Base-by-base conservation (phyloP, 1,284 basidiomycete genomes). In the Sporisorium scitamineum region DNA sequence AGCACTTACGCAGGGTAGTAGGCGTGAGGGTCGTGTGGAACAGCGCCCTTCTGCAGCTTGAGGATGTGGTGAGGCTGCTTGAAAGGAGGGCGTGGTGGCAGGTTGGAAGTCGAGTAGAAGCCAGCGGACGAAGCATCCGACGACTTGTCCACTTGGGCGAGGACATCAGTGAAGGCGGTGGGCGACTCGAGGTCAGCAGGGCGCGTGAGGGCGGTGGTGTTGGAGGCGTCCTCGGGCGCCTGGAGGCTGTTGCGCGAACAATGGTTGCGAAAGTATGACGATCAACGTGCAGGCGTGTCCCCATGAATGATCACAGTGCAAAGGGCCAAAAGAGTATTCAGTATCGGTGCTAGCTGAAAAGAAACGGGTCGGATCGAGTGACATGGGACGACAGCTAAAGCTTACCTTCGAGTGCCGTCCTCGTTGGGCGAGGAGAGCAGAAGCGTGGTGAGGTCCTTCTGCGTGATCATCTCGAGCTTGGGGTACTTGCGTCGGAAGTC, bases 401-500 rank as follows among this genome's bases (percentile, higher is more conserved):
- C 81, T 37, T 60, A 83, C 80, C 78, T 82, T 73, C 81, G 82
- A 6, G 80, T 84, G 29, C 83, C 84, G 48, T 84, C 82, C 54
- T 88, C 87, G 73, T 88, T 88, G 14, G 93, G 92, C 56, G 93
- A 91, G 58, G 95, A 91, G 69, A 97, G 90, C 45, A 97, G 89
- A 70, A 97, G 88, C 26, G 90, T 88, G 8, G 94, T 92, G 42
- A 85, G 75, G 61, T 80, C 69, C 63, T 79, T 68, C 66, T 85
- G 84, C 26, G 81, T 85, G 59, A 85, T 78, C 74, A 84, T 82
- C 39, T 83, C 79, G 52, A 94, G 90, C 81, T 92, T 92, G 32
- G 95, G 94, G 87, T 95, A 97, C 61, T 91, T 91, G 67, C 95
- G 91, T 68, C 95, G 91, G 81, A 95, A 92, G 87, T 97, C 95